Percentiles rank a stretch among this genome's conserved stretches.
These are phyloP conservation scores for Cercophora scortea DNA, from an alignment of 495 filamentous ascomycete genomes.

Conservation along the genomic window DNA sequence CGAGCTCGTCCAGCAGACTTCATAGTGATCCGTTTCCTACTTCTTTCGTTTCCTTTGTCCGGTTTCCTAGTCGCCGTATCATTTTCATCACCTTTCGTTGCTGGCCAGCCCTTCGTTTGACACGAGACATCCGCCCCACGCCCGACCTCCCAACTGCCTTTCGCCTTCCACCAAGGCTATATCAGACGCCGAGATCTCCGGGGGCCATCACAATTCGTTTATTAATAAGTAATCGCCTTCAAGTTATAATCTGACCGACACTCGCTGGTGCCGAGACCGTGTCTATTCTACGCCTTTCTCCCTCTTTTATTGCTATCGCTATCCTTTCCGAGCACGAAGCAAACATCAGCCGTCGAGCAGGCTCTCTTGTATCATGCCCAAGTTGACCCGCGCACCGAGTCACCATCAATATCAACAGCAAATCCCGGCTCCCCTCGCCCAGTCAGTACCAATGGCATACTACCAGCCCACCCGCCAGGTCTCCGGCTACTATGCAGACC, in stretches of 20 bases:
- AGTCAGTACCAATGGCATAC: slow-evolving; percentile 18
- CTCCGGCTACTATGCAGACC: slow-evolving; percentile 19
- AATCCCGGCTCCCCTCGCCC: slow-evolving; percentile 4
- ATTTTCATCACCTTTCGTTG: slow-evolving; percentile 17
- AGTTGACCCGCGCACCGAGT: slow-evolving; percentile 21
- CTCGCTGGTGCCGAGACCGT: slow-evolving; percentile 6
- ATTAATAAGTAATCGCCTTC: slow-evolving; percentile 17
- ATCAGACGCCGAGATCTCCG: slow-evolving; percentile 2
- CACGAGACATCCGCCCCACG: slow-evolving; percentile 22
- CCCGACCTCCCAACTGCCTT: not conserved
- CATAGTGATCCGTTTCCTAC: slow-evolving; percentile 18
- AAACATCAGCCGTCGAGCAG: not conserved
- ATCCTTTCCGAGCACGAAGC: not conserved
- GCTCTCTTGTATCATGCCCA: slow-evolving; percentile 17
- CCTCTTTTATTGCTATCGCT: not conserved
- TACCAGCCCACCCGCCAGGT: slow-evolving; percentile 19
- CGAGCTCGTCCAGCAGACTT: slow-evolving; percentile 21
- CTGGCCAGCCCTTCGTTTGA: slow-evolving; percentile 38
- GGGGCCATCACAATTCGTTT: not conserved
- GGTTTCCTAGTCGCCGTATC: slow-evolving; percentile 11
- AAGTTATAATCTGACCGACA: slow-evolving; percentile 13
- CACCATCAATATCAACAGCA: slow-evolving; percentile 23
- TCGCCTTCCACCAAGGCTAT: slow-evolving; percentile 8
- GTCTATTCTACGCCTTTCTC: not conserved
- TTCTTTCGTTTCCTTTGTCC: slow-evolving; percentile 17